Evolutionary conservation across 2,329 filamentous ascomycete species (phyloP).

Genomic region (Chaetomium olivaceum): DNA sequence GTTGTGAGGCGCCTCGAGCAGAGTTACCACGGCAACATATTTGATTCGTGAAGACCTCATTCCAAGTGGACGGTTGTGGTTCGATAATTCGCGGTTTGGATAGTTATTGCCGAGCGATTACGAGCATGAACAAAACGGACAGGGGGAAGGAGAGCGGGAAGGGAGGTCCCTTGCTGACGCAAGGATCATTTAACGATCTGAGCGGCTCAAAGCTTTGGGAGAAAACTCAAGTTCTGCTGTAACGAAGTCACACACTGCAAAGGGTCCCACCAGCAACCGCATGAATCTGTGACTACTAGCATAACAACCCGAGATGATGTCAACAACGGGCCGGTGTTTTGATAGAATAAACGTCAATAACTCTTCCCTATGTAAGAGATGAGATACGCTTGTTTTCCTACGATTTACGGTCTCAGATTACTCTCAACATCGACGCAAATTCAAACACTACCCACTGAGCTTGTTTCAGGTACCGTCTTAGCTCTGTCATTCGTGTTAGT

Average conservation of each 20-base stretch:
- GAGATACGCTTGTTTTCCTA: neutral
- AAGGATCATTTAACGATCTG: neutral
- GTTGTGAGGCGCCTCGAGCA: neutral
- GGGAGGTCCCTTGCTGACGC: neutral
- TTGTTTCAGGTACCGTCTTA: neutral
- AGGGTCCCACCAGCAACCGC: conserved; percentile 22
- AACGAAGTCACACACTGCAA: neutral
- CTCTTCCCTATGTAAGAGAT: neutral
- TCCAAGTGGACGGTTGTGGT: conserved; percentile 5
- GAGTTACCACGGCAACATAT: neutral
- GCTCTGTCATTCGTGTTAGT: neutral
- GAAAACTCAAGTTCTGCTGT: conserved; percentile 12
- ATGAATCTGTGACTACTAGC: conserved; percentile 27
- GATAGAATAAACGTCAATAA: neutral
- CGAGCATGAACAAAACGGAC: too few relatives aligned
- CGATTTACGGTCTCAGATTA: neutral
- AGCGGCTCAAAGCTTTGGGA: neutral
- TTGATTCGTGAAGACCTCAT: neutral
- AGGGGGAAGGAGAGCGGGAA: too few relatives aligned
- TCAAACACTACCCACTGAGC: neutral
- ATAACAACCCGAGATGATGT: conserved; percentile 21
- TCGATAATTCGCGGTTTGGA: conserved; percentile 8
- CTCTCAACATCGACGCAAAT: neutral
- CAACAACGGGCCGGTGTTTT: neutral
- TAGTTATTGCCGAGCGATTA: too few relatives aligned